Percentiles rank a stretch among this genome's conserved stretches.
Evolutionary conservation across 2,329 filamentous ascomycete species (phyloP).

Genomic region (Fusarium redolens): DNA sequence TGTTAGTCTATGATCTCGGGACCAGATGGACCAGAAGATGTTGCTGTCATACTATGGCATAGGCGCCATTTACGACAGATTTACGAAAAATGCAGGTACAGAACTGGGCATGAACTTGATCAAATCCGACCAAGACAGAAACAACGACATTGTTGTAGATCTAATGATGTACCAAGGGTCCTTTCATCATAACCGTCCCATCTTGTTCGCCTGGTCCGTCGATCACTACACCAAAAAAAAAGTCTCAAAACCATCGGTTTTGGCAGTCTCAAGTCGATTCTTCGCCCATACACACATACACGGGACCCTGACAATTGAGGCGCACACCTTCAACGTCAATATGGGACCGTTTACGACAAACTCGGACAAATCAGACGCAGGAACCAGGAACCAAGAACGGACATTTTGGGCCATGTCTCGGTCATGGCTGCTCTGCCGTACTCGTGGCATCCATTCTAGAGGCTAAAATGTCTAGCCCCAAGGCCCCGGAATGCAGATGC

Average conservation of each 20-base stretch:
- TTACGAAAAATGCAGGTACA: neutral
- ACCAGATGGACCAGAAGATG: neutral
- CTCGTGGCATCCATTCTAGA: conserved; percentile 13
- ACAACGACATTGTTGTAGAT: conserved; percentile 12
- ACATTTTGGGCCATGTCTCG: conserved; percentile 2
- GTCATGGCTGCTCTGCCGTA: conserved; percentile 10
- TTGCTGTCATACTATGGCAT: neutral
- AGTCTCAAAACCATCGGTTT: neutral
- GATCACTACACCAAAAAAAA: conserved; percentile 1
- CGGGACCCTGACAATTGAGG: conserved; percentile 19
- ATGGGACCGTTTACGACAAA: neutral
- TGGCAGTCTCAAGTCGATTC: neutral
- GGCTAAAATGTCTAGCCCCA: conserved; percentile 14
- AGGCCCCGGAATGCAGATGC: conserved; percentile 28
- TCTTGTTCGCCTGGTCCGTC: neutral
- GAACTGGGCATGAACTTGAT: neutral
- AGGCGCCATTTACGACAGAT: neutral
- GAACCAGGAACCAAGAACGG: conserved; percentile 28
- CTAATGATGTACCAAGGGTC: conserved; percentile 7
- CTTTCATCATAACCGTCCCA: neutral
- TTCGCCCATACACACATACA: neutral
- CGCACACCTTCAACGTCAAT: conserved; percentile 8
- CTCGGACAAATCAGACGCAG: conserved; percentile 31
- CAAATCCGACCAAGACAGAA: neutral
- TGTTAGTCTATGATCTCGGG: neutral